phyloP scores from a whole-genome alignment of 2,329 filamentous ascomycete genomes.

The Mycogone perniciosa region DNA sequence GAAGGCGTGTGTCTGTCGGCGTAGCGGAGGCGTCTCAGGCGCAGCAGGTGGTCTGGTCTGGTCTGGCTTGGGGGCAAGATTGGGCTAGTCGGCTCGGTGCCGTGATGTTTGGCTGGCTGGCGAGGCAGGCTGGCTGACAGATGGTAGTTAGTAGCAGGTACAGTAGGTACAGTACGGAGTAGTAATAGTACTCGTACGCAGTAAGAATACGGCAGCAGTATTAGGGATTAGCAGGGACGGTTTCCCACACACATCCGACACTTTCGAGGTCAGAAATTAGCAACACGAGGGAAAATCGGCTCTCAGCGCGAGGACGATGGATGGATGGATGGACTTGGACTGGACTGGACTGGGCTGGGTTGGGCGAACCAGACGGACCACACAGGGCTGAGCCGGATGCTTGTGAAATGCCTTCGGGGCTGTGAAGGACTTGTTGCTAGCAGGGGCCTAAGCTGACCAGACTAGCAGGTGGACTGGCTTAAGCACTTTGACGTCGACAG shows the following conservation, averaged over 20 bases:
- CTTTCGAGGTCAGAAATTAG: slow-evolving; percentile 9
- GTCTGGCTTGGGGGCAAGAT: not conserved
- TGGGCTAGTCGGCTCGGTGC: not conserved
- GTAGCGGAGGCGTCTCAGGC: too few species aligned
- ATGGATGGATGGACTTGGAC: not conserved
- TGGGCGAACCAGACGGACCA: too few species aligned
- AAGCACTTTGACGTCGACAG: not conserved
- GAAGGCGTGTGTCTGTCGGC: not conserved
- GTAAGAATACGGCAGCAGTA: slow-evolving; percentile 1
- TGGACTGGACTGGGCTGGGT: not conserved
- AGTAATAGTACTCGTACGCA: not conserved
- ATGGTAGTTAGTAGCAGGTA: not conserved
- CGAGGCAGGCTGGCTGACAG: not conserved
- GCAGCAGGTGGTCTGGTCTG: not conserved
- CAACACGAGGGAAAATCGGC: slow-evolving; percentile 1
- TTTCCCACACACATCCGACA: too few species aligned
- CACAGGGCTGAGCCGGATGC: not conserved
- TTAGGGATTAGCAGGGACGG: not conserved
- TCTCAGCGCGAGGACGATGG: not conserved
- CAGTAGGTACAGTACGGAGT: not conserved
- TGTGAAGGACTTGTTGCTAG: not conserved
- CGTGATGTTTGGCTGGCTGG: not conserved
- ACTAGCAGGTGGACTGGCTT: not conserved
- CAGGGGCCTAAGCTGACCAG: slow-evolving; percentile 3
- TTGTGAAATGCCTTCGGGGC: not conserved